Evolutionary conservation across 805 yeast genomes (phyloP), one percentile per base, ranked within the genome.

Genomic region (Starmerella cellae): DNA sequence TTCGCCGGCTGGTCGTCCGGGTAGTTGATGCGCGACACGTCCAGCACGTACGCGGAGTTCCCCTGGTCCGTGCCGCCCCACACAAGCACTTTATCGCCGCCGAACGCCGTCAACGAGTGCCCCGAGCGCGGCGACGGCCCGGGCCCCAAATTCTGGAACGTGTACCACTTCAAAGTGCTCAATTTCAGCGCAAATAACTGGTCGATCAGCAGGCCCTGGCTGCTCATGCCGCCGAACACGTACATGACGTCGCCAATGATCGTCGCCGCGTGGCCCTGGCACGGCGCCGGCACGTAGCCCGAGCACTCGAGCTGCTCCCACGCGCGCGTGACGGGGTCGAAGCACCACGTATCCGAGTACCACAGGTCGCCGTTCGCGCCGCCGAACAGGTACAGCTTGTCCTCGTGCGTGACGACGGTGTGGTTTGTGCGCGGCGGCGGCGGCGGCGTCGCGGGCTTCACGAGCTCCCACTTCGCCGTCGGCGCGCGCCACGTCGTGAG

Each of bases 251-350:
- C 87, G 46, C 77, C 78, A 44, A 79, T 80, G 28, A 85, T 62
- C 11, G 88, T 72, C 13, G 94, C 77, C 3, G 95, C 75, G 60
- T 91, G 99, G 55, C 88, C 95, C 61, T 85, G 93, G 45, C 87
- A 71, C 0, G 96, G 88, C 2, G 81, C 78, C 2, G 95, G 96
- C n/a, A 69, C 64, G 47, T 57, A 60, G 9, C 94, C 93, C n/a
- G 73, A 64, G 29, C 93, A 75, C 40, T 70, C 70, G 30, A 82
- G 64, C 47, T 72, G 73, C 20, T 75, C 65, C 96, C 97, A 91
- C 32, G 69, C 68, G 53, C 74, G 75, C 6, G 62, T 59, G 8
- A 62, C 51, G 0, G 94, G 83, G 58, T 88, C 88, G 61, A 72
- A 91, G 54, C 77, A 67, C 76, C 88, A 84, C 28, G 88, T 65